Evolutionary conservation across 2,329 filamentous ascomycete species (phyloP), one percentile per base, ranked within the genome.

Genomic region (Diaporthe caulivora): DNA sequence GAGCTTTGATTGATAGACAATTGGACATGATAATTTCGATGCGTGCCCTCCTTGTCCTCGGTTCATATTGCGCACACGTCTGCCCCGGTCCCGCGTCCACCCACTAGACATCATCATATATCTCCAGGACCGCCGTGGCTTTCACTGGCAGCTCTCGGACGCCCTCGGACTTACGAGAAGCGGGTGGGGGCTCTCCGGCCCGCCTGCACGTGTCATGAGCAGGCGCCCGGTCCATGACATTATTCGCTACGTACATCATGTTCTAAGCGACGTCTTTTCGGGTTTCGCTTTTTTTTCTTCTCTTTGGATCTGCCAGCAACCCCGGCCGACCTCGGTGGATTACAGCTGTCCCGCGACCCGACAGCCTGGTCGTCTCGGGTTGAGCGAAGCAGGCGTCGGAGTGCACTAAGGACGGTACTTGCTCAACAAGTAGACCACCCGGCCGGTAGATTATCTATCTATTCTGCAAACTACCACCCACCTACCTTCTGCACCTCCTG

Each of bases 241-340:
- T 29, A 26, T 18, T 34, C 9, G 29, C 24, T 40, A n/a, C n/a
- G 10, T n/a, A 62, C 17, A 11, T 18, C 29, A 10, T 7, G n/a
- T 7, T 60, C 13, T n/a, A n/a, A n/a, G n/a, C n/a, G n/a, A n/a
- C n/a, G n/a, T n/a, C n/a, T n/a, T n/a, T n/a, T n/a, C n/a, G n/a
- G n/a, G n/a, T 34, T 34, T 34, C 9, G 5, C 34, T 34, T 34
- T 5, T 34, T 5, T 34, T 5, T 34, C 34, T 34, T 34, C 9
- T 40, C 37, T 31, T 64, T 64, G 26, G 58, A 47, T 24, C 24
- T 34, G 8, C 29, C 49, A 37, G 62, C 31, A 15, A 51, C 47
- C 47, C 62, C 62, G 62, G 62, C 62, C 62, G 62, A 67, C 21
- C 34, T 53, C 62, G 62, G 62, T 67, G 62, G 18, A 67, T 37